Percentiles rank a stretch among this genome's conserved stretches.
Conservation (phyloP, 2,329 filamentous ascomycete species). For the Aureobasidium sp. region DNA sequence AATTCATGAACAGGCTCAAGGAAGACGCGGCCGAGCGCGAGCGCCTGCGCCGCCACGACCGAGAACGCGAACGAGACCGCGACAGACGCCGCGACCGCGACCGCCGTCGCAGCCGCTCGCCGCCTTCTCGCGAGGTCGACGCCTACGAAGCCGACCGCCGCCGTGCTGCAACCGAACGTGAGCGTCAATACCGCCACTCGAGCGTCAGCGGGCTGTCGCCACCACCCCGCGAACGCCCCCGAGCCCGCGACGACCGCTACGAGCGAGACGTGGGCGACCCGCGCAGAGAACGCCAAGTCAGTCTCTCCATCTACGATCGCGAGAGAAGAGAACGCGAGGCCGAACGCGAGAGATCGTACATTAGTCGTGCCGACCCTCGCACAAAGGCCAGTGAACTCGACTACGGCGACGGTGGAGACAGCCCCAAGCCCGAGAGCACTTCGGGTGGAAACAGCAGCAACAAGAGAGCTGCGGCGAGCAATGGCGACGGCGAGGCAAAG, state of each 20-base stretch:
- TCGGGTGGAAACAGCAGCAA: constrained; percentile 9
- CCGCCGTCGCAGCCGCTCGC: constrained; percentile 34
- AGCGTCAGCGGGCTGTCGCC: constrained; percentile 36
- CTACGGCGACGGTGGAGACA: constrained; percentile 77
- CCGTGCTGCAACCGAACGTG: constrained; percentile 87
- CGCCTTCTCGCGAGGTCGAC: constrained; percentile 73
- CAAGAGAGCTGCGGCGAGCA: background rate
- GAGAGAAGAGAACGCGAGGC: constrained; percentile 84
- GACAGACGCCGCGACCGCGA: constrained; percentile 38
- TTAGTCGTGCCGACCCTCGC: constrained; percentile 70
- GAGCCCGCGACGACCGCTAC: constrained; percentile 22
- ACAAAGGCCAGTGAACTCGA: constrained; percentile 81
- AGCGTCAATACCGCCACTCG: constrained; percentile 83
- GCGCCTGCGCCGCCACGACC: constrained; percentile 40
- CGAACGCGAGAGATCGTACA: constrained; percentile 81
- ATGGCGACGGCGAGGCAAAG: constrained; percentile 2
- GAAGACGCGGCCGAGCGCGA: constrained; percentile 67
- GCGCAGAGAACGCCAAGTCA: constrained; percentile 30
- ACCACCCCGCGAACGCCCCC: constrained; percentile 22
- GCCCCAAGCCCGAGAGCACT: constrained; percentile 34
- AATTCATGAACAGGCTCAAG: constrained; percentile 82
- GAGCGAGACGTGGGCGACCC: constrained; percentile 23
- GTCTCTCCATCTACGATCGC: constrained; percentile 66
- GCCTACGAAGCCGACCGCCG: constrained; percentile 92
- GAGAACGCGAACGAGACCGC: constrained; percentile 31